These are phyloP conservation scores for Fusarium armeniacum DNA, from an alignment of 2,329 filamentous ascomycete species.

Conservation along the genomic window DNA sequence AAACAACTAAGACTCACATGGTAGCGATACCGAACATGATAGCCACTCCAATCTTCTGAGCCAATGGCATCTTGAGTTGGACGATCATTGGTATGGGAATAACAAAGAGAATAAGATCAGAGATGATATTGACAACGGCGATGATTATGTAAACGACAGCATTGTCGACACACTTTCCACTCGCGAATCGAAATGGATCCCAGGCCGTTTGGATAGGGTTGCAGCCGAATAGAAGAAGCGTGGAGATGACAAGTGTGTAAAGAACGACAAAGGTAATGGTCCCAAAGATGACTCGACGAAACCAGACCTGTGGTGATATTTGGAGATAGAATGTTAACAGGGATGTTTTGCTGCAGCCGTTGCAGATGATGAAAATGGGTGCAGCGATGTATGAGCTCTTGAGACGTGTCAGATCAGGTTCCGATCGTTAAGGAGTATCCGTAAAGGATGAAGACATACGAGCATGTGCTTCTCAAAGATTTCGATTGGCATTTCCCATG, in stretches of 20 bases:
- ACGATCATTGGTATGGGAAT: conserved; percentile 62
- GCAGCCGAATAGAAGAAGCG: conserved; percentile 41
- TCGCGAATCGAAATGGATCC: conserved; percentile 44
- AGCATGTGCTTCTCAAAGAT: conserved; percentile 45
- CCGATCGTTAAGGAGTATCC: no score
- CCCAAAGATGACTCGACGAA: conserved; percentile 47
- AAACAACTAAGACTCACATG: conserved; percentile 17
- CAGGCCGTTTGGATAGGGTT: conserved; percentile 37
- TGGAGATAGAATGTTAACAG: conserved; percentile 55
- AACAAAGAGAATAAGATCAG: conserved; percentile 61
- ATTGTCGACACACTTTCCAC: conserved; percentile 58
- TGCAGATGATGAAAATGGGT: conserved; percentile 53
- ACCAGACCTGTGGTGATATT: conserved; percentile 52
- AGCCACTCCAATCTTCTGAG: conserved; percentile 61
- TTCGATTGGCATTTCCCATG: conserved; percentile 48
- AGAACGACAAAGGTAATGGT: conserved; percentile 49
- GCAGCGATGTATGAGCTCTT: conserved; percentile 49
- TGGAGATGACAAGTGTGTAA: conserved; percentile 48
- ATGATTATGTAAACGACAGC: conserved; percentile 63
- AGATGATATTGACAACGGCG: conserved; percentile 62
- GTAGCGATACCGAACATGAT: conserved; percentile 61
- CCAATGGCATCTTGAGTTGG: conserved; percentile 58
- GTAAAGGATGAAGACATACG: background rate
- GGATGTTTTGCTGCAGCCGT: conserved; percentile 55
- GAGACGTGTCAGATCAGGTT: background rate